These are phyloP conservation scores for Hyaloscypha hepaticicola DNA, from an alignment of 495 filamentous ascomycete species.

Conservation along the genomic window DNA sequence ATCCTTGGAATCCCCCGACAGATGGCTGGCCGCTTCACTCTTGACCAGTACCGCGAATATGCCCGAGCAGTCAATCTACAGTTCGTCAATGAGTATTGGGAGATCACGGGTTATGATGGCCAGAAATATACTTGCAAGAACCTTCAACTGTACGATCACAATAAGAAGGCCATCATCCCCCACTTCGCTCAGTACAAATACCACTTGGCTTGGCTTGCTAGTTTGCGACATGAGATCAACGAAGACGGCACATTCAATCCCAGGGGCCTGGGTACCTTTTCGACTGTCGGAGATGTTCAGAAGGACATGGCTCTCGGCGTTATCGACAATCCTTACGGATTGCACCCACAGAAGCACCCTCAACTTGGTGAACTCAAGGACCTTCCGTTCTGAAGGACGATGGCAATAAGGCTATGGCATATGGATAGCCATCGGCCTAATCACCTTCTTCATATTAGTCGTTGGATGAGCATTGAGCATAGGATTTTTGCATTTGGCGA, in stretches of 20 bases:
- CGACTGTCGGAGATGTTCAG: neutral
- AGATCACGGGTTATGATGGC: neutral
- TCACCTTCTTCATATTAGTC: neutral
- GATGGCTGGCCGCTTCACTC: neutral
- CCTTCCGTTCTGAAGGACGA: too few species aligned
- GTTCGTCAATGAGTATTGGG: neutral
- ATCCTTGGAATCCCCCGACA: neutral
- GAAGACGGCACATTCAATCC: neutral
- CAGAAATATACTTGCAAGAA: neutral
- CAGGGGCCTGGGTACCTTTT: neutral
- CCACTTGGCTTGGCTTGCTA: neutral
- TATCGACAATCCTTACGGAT: neutral
- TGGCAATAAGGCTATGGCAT: too few species aligned
- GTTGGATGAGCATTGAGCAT: neutral
- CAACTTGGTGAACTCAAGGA: too few species aligned
- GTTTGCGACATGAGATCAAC: neutral
- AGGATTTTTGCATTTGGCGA: neutral
- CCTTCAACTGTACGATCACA: neutral
- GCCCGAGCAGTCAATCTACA: slow-evolving; percentile 6
- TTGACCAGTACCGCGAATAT: slow-evolving; percentile 6
- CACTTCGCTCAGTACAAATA: neutral
- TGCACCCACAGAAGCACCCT: neutral
- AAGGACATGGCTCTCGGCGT: neutral
- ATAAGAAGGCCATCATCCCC: neutral
- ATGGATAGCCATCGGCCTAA: neutral